Evolutionary conservation across 208 protist genomes (phyloP), one percentile per base, ranked within the genome.

Genomic region (Angomonas deanei): DNA sequence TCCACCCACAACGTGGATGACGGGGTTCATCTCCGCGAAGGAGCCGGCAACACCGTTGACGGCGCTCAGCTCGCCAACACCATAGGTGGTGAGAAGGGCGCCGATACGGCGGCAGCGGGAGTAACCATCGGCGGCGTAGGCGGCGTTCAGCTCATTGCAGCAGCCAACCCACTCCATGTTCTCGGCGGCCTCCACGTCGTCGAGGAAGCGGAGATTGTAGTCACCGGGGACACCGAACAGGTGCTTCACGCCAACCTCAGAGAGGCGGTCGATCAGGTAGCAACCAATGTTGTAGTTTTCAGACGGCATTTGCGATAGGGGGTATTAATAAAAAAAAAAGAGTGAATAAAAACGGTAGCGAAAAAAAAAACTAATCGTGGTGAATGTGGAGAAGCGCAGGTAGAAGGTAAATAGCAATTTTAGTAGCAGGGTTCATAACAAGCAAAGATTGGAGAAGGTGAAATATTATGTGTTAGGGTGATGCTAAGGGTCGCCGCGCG

Each of bases 141-240:
- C 74, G 23, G 64, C 74, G 65, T 80, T 80, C 60, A 75, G 71
- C 61, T 77, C 70, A 62, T 81, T 76, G 23, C 62, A 58, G 64
- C 75, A 81, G 24, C 75, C 66, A 26, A 77, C 67, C 67, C 70
- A 77, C 60, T 73, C 36, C 17, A 82, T 46, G 27, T 15, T 60
- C 34, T 63, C 13, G 21, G 47, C 31, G 56, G 76, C 66, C 46
- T 59, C 57, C 46, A 75, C 50, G 65, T 82, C 68, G 39, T 78
- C 72, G 31, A 75, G 71, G 53, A 78, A 82, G 60, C 70, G 71
- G 58, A 78, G 66, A 52, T 69, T 78, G 67, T 77, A 78, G 59
- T 82, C 76, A 42, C 68, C 71, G 46, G 76, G 76, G 21, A 78
- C 68, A 32, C 64, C 72, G 67, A 82, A 74, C n/a, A 82, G 61